Evolutionary conservation across 2,329 filamentous ascomycete species (phyloP).

Genomic region (Amauroascus niger): DNA sequence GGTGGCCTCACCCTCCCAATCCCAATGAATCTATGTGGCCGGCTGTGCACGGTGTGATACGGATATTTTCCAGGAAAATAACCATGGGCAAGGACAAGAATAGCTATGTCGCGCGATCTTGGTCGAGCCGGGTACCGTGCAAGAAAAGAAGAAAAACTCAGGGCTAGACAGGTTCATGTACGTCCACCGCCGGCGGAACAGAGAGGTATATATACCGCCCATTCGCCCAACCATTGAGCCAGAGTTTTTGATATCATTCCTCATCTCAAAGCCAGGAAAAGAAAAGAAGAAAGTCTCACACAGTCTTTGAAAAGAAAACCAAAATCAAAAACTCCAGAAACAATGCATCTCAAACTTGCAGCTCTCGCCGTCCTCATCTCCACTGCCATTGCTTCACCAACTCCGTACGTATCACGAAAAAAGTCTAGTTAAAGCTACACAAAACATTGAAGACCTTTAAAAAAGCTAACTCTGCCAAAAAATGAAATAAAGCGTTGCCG

Average conservation of each 20-base stretch:
- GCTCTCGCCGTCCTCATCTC: neutral
- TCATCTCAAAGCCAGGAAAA: neutral
- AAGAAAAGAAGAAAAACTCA: neutral
- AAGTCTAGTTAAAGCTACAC: no score
- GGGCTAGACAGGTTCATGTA: neutral
- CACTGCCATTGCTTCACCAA: neutral
- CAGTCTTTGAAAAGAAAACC: neutral
- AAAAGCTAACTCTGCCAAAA: neutral
- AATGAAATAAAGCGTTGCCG: neutral
- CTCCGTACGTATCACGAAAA: neutral
- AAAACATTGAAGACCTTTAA: no score
- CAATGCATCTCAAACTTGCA: conserved; percentile 5
- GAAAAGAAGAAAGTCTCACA: neutral
- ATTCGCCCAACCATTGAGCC: neutral
- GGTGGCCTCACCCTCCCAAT: neutral
- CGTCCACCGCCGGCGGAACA: neutral
- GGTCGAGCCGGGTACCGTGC: no score
- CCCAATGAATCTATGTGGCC: neutral
- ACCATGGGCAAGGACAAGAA: neutral
- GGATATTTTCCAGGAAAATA: neutral
- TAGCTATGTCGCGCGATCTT: neutral
- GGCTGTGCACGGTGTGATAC: conserved; percentile 5
- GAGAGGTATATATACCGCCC: conserved; percentile 2
- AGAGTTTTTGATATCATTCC: neutral
- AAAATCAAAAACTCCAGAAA: neutral